phyloP scores from a whole-genome alignment of 805 yeast genomes.

The Priceomyces carsonii region DNA sequence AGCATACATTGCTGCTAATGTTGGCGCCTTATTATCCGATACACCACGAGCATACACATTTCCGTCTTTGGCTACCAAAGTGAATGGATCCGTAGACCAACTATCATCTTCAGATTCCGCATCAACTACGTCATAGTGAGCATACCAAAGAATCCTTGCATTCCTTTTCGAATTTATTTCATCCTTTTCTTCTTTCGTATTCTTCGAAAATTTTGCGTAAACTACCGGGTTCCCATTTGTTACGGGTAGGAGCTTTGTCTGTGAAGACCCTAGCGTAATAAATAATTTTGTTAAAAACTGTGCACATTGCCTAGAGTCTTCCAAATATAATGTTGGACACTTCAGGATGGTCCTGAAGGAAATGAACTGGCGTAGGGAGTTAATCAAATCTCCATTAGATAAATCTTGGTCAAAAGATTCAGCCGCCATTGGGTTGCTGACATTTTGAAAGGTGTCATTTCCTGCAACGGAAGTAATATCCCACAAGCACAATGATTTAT shows the following conservation, averaged over 20 bases:
- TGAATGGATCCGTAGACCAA: constrained; percentile 84
- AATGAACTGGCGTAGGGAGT: constrained; percentile 60
- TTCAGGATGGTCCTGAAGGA: constrained; percentile 78
- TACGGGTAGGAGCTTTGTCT: constrained; percentile 69
- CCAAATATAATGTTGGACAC: constrained; percentile 63
- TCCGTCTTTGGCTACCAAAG: constrained; percentile 75
- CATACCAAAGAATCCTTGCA: constrained; percentile 76
- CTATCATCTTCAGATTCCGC: constrained; percentile 56
- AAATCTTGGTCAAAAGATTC: constrained; percentile 20
- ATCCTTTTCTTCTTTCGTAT: constrained; percentile 11
- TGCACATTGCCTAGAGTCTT: constrained; percentile 87
- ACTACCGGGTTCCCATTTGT: constrained; percentile 84
- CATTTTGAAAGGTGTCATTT: background rate
- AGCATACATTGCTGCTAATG: constrained; percentile 81
- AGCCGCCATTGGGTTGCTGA: too few relatives aligned
- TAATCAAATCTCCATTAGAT: constrained; percentile 63
- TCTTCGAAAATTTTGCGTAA: constrained; percentile 66
- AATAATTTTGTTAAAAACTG: constrained; percentile 64
- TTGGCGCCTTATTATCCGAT: constrained; percentile 93
- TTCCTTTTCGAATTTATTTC: constrained; percentile 2
- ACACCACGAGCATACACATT: constrained; percentile 90
- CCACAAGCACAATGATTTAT: constrained; percentile 74
- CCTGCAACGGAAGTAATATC: constrained; percentile 39
- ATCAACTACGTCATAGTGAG: constrained; percentile 93
- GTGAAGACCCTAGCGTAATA: constrained; percentile 66